Percentiles rank a stretch among this genome's conserved stretches.
phyloP scores from a whole-genome alignment of 371 early-diverging fungal genomes.

The Phascolomyces articulosus region DNA sequence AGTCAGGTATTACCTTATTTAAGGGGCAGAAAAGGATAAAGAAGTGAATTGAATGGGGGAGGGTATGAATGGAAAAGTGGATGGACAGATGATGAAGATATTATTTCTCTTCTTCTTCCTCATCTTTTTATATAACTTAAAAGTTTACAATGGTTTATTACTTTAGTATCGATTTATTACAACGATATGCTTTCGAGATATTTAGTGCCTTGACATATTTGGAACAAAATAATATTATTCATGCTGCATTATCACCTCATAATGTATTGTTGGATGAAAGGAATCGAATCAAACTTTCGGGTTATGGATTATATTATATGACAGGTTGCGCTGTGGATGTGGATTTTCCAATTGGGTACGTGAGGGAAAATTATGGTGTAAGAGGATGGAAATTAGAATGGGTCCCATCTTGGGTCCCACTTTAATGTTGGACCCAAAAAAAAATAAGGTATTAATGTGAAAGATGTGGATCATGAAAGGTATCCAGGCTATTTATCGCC shows the following conservation, averaged over 20 bases:
- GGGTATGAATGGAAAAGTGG: too few relatives aligned
- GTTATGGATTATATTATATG: slow-evolving; percentile 69
- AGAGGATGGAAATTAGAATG: too few relatives aligned
- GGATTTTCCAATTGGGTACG: slow-evolving; percentile 68
- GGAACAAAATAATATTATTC: slow-evolving; percentile 47
- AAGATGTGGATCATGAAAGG: background rate
- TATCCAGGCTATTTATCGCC: slow-evolving; percentile 44
- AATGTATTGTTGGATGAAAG: slow-evolving; percentile 58
- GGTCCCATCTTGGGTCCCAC: too few relatives aligned
- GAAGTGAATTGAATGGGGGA: background rate
- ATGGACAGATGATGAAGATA: too few relatives aligned
- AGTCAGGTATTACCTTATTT: too few relatives aligned
- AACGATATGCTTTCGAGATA: slow-evolving; percentile 61
- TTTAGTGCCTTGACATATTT: slow-evolving; percentile 57
- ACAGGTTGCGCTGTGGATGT: slow-evolving; percentile 60
- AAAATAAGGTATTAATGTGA: background rate
- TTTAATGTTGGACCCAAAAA: too few relatives aligned
- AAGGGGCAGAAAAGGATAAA: slow-evolving; percentile 1
- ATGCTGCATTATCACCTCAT: slow-evolving; percentile 51
- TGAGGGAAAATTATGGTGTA: background rate
- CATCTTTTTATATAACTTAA: background rate
- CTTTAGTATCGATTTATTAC: slow-evolving; percentile 25
- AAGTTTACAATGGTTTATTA: background rate
- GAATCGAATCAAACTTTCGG: slow-evolving; percentile 56
- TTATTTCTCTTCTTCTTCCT: background rate